Conservation (phyloP, 768 basidiomycete species). For the Lentinula detonsa region DNA sequence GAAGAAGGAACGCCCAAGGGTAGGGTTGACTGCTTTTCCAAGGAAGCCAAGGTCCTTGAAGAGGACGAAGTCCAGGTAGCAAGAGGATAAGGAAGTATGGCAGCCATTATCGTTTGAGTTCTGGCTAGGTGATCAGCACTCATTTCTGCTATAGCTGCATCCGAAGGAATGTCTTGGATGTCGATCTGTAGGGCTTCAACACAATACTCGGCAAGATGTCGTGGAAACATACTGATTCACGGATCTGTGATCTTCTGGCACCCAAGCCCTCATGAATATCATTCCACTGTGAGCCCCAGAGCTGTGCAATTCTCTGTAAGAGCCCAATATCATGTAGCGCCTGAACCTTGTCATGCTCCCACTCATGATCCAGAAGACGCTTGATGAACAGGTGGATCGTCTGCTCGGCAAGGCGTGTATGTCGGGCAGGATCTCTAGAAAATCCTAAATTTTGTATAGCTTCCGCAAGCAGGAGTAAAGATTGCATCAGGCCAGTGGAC, state of each 20-base stretch:
- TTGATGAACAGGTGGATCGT: conserved; percentile 34
- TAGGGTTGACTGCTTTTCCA: conserved; percentile 35
- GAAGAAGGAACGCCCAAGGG: conserved; percentile 45
- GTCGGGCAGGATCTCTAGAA: conserved; percentile 28
- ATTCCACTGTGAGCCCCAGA: conserved; percentile 26
- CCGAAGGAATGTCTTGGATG: background rate
- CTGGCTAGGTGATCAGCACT: conserved; percentile 42
- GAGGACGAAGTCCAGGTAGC: conserved; percentile 10
- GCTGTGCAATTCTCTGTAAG: conserved; percentile 34
- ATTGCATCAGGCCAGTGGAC: conserved; percentile 39
- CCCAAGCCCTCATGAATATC: conserved; percentile 20
- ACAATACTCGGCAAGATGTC: background rate
- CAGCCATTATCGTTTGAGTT: conserved; percentile 57
- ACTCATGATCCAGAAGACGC: conserved; percentile 23
- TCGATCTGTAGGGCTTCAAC: background rate
- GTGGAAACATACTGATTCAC: conserved; percentile 19
- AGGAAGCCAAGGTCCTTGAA: conserved; percentile 12
- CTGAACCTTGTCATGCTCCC: conserved; percentile 23
- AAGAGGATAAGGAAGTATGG: conserved; percentile 39
- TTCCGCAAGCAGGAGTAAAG: conserved; percentile 47
- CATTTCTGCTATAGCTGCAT: conserved; percentile 20
- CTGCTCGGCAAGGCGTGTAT: conserved; percentile 28
- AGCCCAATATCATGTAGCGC: conserved; percentile 42
- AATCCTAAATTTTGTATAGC: conserved; percentile 53
- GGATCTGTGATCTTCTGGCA: conserved; percentile 17